Evolutionary conservation across 2,329 filamentous ascomycete genomes (phyloP), one percentile per base, ranked within the genome.

Genomic region (Trichoderma hamatum): DNA sequence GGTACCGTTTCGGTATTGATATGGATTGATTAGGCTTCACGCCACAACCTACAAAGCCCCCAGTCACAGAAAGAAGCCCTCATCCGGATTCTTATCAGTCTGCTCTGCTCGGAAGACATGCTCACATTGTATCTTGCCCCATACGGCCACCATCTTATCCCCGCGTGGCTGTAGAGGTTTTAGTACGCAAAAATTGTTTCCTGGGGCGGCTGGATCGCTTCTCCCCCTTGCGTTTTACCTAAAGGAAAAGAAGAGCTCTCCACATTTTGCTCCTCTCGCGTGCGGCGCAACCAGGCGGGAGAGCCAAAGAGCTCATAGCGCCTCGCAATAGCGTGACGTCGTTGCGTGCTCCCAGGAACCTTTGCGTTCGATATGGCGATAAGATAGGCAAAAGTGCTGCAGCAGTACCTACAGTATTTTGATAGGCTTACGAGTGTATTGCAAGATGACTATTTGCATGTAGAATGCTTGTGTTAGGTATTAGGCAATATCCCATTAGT

Each of bases 271-370:
- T 21, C 55, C 24, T 61, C 39, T 59, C 21, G 51, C 28, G 39
- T 39, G 14, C 39, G 26, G 59, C 58, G 58, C 58, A 56, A 71
- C 56, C 49, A 51, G 70, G 61, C 62, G 67, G 67, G 69, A 49
- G 43, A 65, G 66, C 54, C n/a, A 60, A 67, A 43, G 14, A 66
- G 69, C 55, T 28, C 61, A 51, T 39, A 21, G 65, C 54, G 69
- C 59, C 60, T 62, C 46, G 70, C n/a, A 60, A 70, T 69, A 54
- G 52, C 67, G 63, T 63, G 61, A 63, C 46, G 60, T 54, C 59
- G 62, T 58, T 51, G 67, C 67, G 59, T 69, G 60, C 60, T 64
- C 36, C 30, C 63, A 51, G 39, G 30, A 63, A 56, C 67, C 28
- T 51, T 63, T 69, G 51, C 52, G 36, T 69, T 69, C 54, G 58